phyloP scores from a whole-genome alignment of 805 yeast genomes.

The Candida sphagnicola region DNA sequence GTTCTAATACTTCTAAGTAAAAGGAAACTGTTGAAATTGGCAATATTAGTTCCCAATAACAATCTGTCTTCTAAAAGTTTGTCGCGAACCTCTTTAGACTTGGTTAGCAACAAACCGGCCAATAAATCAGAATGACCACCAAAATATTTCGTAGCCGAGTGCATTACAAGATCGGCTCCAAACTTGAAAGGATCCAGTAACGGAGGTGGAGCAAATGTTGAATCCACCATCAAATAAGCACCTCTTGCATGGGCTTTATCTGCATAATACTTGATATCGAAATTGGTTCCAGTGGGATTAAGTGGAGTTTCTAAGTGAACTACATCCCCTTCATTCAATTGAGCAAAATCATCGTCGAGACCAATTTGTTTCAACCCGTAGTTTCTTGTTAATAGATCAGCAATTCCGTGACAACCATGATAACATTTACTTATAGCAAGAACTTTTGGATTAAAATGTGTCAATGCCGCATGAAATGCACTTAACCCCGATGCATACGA shows the following conservation, averaged over 20 bases:
- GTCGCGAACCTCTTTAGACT: slow-evolving; percentile 43
- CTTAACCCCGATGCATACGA: slow-evolving; percentile 76
- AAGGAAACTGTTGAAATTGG: slow-evolving; percentile 70
- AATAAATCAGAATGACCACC: slow-evolving; percentile 94
- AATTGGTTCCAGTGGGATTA: slow-evolving; percentile 72
- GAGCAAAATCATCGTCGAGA: slow-evolving; percentile 39
- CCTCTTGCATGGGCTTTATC: slow-evolving; percentile 73
- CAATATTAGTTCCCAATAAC: slow-evolving; percentile 73
- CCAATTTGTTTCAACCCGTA: slow-evolving; percentile 50
- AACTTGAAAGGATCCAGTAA: slow-evolving; percentile 73
- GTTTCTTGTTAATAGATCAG: slow-evolving; percentile 58
- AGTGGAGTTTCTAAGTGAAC: slow-evolving; percentile 86
- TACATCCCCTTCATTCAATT: slow-evolving; percentile 62
- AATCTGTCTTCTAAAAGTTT: slow-evolving; percentile 60
- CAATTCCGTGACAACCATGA: slow-evolving; percentile 78
- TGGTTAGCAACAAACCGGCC: slow-evolving; percentile 76
- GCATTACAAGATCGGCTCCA: slow-evolving; percentile 88
- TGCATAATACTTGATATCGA: slow-evolving; percentile 61
- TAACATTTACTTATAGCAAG: slow-evolving; percentile 77
- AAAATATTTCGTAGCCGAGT: slow-evolving; percentile 88
- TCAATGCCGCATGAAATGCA: slow-evolving; percentile 74
- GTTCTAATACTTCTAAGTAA: slow-evolving; percentile 80
- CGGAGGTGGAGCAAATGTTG: slow-evolving; percentile 95
- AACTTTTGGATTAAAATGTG: slow-evolving; percentile 66
- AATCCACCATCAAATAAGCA: slow-evolving; percentile 68